Evolutionary conservation across 495 filamentous ascomycete species (phyloP), one percentile per base, ranked within the genome.

Genomic region (Chaetomium tenue): DNA sequence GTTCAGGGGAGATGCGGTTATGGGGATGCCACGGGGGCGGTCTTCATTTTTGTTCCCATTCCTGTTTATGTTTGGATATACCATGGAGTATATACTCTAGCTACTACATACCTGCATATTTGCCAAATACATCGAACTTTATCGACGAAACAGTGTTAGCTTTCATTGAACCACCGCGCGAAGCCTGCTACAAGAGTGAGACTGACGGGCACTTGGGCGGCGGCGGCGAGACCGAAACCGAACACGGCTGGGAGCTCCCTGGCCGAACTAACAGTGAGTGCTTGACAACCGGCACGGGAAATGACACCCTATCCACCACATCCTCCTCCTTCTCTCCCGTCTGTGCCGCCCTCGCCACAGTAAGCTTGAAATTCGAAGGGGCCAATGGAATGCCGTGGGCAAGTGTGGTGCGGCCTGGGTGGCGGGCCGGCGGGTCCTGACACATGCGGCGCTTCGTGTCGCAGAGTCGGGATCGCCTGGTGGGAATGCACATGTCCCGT

Each of bases 41-140:
- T 26, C 5, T 44, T 44, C 55, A 11, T 25, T 16, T 18, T 28
- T 18, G 42, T 8, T 44, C 30, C 52, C 5, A 23, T 39, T 57
- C 37, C 37, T 39, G 16, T 58, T 46, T 40, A 28, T 44, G 23
- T 30, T 56, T 56, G 54, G 51, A 40, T 56, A 58, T 58, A 58
- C 56, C 54, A 56, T 12, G 23, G 40, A 37, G 37, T 46, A n/a
- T 58, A 58, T 28, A 58, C 23, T 58, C 39, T 26, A 58, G n/a
- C 39, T 58, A 11, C 39, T 58, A 58, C 40, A 28, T 30, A 40
- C 15, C 28, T 58, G 30, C 52, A 26, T 44, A 28, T 30, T 40
- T 39, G 39, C 47, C 12, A 46, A 39, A 23, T 57, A 57, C 20
- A 44, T 15, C 40, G 18, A 15, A 18, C 18, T 18, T 44, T 3